Percentiles rank a stretch among this genome's conserved stretches.
These are phyloP conservation scores for Penicillium sumatraense DNA, from an alignment of 2,329 filamentous ascomycete species.

Conservation along the genomic window DNA sequence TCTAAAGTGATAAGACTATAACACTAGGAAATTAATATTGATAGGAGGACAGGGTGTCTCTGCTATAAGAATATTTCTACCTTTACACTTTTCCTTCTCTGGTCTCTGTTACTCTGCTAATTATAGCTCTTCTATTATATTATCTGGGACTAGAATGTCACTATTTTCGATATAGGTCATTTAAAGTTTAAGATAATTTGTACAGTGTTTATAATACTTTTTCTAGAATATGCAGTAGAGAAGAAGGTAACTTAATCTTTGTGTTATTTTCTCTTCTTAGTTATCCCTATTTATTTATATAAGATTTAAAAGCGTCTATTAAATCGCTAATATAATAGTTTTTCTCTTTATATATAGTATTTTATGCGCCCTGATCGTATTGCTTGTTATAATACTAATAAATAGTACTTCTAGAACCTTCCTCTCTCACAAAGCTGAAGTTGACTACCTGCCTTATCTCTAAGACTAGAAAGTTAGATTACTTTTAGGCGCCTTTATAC, in stretches of 20 bases:
- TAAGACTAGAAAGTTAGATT: not conserved
- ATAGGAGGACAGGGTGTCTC: constrained; percentile 12
- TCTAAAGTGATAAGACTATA: not conserved
- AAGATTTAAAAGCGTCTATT: no score
- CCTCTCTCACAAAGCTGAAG: not conserved
- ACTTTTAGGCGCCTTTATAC: not conserved
- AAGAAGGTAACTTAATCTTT: not conserved
- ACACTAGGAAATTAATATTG: constrained; percentile 11
- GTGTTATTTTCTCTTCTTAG: not conserved
- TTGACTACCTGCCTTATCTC: not conserved
- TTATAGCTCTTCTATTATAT: constrained; percentile 18
- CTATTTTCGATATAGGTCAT: constrained; percentile 19
- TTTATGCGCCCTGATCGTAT: not conserved
- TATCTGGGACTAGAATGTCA: constrained; percentile 15
- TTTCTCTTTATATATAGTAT: not conserved
- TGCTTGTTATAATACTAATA: not conserved
- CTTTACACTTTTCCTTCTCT: constrained; percentile 16
- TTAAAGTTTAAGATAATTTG: constrained; percentile 11
- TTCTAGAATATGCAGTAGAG: constrained; percentile 16
- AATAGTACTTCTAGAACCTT: not conserved
- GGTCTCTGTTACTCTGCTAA: constrained; percentile 16
- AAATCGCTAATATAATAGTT: not conserved
- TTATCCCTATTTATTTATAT: not conserved
- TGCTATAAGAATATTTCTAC: constrained; percentile 4
- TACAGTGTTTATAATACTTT: constrained; percentile 18